Percentiles rank a stretch among this genome's conserved stretches.
Evolutionary conservation across 2,329 filamentous ascomycete species (phyloP).

Genomic region (Pseudomassariella vexata): DNA sequence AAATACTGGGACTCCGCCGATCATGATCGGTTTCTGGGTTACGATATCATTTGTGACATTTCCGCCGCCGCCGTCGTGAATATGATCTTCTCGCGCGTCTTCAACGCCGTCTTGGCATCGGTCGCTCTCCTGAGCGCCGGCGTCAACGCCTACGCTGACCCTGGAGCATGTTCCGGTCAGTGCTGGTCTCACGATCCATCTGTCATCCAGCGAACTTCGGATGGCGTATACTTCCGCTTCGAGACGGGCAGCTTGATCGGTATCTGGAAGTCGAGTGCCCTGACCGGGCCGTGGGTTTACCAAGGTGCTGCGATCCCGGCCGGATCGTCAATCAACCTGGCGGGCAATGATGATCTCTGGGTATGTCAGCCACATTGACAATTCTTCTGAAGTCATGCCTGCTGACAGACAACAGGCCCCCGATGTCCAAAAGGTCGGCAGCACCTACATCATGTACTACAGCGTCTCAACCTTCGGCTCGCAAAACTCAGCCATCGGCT

Average conservation of each 20-base stretch:
- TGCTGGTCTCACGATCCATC: conserved; percentile 34
- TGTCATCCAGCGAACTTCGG: conserved; percentile 28
- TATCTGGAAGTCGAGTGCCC: conserved; percentile 29
- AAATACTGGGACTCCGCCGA: too few species aligned
- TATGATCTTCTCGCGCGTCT: too few species aligned
- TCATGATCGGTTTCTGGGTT: too few species aligned
- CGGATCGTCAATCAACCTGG: conserved; percentile 32
- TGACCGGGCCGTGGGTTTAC: conserved; percentile 37
- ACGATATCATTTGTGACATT: too few species aligned
- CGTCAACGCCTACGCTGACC: conserved; percentile 19
- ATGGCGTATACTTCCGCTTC: conserved; percentile 38
- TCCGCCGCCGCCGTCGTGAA: too few species aligned
- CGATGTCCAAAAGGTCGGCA: conserved; percentile 52
- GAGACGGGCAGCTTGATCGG: conserved; percentile 33
- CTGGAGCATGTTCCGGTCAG: conserved; percentile 29
- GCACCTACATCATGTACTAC: conserved; percentile 61
- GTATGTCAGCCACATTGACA: conserved; percentile 21
- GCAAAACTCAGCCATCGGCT: conserved; percentile 57
- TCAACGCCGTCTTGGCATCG: neutral
- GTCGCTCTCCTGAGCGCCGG: conserved; percentile 1
- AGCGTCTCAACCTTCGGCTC: conserved; percentile 57
- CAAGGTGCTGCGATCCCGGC: conserved; percentile 31
- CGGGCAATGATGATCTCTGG: conserved; percentile 36
- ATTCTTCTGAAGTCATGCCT: too few species aligned
- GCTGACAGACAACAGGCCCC: too few species aligned